Base-by-base conservation (phyloP, 345 rosid genomes). In the Lepidium sativum region DNA sequence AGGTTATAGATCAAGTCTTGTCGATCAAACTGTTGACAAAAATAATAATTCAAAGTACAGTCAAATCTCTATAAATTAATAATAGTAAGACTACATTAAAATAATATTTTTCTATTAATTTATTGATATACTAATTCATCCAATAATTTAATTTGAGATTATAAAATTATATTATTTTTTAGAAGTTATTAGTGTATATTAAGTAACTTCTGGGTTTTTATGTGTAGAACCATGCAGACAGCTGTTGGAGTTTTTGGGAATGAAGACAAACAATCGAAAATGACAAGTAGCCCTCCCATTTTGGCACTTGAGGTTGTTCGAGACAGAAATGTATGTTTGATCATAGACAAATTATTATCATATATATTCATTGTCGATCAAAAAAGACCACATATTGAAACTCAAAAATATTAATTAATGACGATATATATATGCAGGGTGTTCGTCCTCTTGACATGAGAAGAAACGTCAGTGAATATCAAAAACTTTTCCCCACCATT, bases 391-490 rank as follows among this genome's bases (percentile, higher is more conserved):
- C 23, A 54, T 34, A n/a, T 41, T 32, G 42, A 2, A 33, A 25
- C 18, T 69, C 6, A 0, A 35, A 8, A 13, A 18, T 65, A 38
- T 27, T 27, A 27, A 25, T 20, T 34, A 67, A 21, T 25, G 34
- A 43, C 2, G 34, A 31, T 5, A n/a, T n/a, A n/a, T n/a, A n/a
- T n/a, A n/a, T n/a, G n/a, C n/a, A n/a, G n/a, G n/a, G n/a, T n/a
- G n/a, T n/a, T n/a, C 85, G 83, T 76, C 97, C 91, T 55, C 85
- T 88, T 72, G 91, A 89, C 52, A 83, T 60, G 80, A 83, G 97
- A 73, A 79, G 80, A 75, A 76, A 74, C 65, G 77, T 86, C 34
- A 77, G 74, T 70, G 84, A 85, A 65, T 81, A 72, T 54, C 80
- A 25, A 39, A 15, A 74, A 56, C 73, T 77, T 48, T 89, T 86